Percentiles rank a stretch among this genome's conserved stretches.
phyloP scores from a whole-genome alignment of 2,329 filamentous ascomycete species.

The Talaromyces piceae region DNA sequence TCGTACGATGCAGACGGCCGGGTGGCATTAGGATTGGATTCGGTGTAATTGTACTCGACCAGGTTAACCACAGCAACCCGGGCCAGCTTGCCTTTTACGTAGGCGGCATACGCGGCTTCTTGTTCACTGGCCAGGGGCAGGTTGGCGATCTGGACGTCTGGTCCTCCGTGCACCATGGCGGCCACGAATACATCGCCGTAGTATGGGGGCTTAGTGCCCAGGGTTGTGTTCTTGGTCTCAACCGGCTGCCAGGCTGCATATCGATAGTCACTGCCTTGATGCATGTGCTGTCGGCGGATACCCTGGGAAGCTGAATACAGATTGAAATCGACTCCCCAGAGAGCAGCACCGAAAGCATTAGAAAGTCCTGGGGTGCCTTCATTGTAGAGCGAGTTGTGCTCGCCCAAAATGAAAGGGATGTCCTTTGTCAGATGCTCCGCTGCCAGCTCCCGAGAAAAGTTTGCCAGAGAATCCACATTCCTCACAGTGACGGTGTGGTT shows the following conservation, averaged over 20 bases:
- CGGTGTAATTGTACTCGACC: constrained; percentile 8
- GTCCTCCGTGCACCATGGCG: constrained; percentile 6
- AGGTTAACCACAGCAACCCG: constrained; percentile 9
- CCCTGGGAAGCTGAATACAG: constrained; percentile 5
- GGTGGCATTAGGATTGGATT: neutral
- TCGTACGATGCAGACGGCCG: constrained; percentile 14
- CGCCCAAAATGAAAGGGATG: constrained; percentile 8
- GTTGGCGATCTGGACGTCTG: constrained; percentile 4
- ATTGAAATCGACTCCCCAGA: constrained; percentile 10
- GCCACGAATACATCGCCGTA: constrained; percentile 11
- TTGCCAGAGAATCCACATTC: neutral
- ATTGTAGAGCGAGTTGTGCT: constrained; percentile 9
- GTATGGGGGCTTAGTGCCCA: constrained; percentile 7
- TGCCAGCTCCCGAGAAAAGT: neutral
- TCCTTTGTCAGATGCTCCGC: neutral
- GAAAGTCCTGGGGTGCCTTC: constrained; percentile 9
- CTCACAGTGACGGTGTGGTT: constrained; percentile 4
- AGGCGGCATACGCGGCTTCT: constrained; percentile 10
- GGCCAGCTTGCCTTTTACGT: constrained; percentile 4
- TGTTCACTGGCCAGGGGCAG: constrained; percentile 9
- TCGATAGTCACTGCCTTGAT: constrained; percentile 7
- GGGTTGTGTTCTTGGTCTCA: constrained; percentile 1
- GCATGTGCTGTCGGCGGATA: constrained; percentile 6
- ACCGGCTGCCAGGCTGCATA: constrained; percentile 9
- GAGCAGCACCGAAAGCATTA: constrained; percentile 11